These are phyloP conservation scores for Baudoinia panamericana DNA, from an alignment of 495 filamentous ascomycete genomes.

Conservation along the genomic window DNA sequence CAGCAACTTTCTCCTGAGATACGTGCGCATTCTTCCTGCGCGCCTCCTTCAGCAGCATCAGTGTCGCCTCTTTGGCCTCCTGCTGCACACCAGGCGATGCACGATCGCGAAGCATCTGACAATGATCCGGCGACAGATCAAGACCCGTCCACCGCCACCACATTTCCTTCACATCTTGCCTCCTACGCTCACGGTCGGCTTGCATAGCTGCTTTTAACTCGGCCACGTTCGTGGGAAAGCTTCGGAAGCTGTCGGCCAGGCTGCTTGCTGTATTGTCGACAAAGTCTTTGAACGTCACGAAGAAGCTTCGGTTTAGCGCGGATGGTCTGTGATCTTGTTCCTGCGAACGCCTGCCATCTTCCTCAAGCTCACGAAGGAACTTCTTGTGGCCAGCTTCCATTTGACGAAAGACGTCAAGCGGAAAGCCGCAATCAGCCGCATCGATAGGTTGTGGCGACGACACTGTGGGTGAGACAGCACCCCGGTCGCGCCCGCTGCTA, in stretches of 20 bases:
- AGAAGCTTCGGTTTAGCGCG: constrained; percentile 37
- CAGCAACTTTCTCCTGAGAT: constrained; percentile 2
- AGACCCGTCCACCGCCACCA: constrained; percentile 15
- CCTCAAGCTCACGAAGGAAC: constrained; percentile 6
- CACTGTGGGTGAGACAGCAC: too few species aligned
- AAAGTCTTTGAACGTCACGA: constrained; percentile 46
- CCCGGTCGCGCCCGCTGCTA: too few species aligned
- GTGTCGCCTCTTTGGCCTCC: background rate
- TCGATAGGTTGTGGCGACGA: too few species aligned
- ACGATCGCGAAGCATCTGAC: constrained; percentile 2
- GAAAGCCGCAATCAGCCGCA: too few species aligned
- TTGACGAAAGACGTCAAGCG: constrained; percentile 1
- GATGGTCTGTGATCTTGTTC: background rate
- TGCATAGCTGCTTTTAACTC: constrained; percentile 8
- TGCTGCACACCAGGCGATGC: background rate
- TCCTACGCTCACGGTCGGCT: constrained; percentile 2
- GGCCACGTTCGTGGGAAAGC: constrained; percentile 31
- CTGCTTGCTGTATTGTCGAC: constrained; percentile 46
- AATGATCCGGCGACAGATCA: constrained; percentile 13
- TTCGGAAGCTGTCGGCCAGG: constrained; percentile 40
- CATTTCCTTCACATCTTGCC: constrained; percentile 5
- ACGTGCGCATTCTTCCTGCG: constrained; percentile 5
- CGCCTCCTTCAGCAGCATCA: constrained; percentile 8
- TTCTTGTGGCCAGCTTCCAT: constrained; percentile 9
- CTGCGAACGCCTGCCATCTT: constrained; percentile 1